A percentile compares a stretch with the other conserved stretches of the same genome.
phyloP scores from a whole-genome alignment of 2,329 filamentous ascomycete genomes.

The Ophiostoma pallidulum region DNA sequence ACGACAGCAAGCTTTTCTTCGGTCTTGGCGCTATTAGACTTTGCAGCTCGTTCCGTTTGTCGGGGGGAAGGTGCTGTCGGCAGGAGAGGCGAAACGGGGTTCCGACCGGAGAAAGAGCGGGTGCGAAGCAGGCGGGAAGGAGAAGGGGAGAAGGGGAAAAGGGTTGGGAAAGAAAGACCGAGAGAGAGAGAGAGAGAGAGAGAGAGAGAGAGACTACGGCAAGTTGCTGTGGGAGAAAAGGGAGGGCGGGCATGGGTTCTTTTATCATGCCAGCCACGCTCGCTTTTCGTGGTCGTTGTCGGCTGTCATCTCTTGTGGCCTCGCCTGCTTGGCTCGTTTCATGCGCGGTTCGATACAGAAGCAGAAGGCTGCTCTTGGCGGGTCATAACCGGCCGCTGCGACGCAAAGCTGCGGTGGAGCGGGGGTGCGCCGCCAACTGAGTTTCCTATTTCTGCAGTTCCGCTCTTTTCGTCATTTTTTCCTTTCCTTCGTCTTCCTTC shows the following conservation, averaged over 20 bases:
- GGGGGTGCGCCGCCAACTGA: not conserved
- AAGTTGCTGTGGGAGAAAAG: too few species aligned
- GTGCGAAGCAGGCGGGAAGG: too few species aligned
- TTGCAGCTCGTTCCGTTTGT: too few species aligned
- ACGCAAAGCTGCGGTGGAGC: not conserved
- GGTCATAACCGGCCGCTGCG: too few species aligned
- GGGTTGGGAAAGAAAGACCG: not conserved
- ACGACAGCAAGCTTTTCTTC: too few species aligned
- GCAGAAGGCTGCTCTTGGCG: constrained; percentile 1
- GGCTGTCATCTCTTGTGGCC: not conserved
- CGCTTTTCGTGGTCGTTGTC: not conserved
- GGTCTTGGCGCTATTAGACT: too few species aligned
- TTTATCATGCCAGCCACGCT: not conserved
- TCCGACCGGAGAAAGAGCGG: too few species aligned
- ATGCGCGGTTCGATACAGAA: not conserved
- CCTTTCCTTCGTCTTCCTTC: not conserved
- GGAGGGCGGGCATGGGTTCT: too few species aligned
- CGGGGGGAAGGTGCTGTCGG: too few species aligned
- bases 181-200: not conserved
- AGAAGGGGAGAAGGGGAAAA: too few species aligned
- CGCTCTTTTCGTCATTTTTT: not conserved
- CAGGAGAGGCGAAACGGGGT: too few species aligned
- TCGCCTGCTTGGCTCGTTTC: constrained; percentile 3
- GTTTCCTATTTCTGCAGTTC: not conserved
- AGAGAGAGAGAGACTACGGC: not conserved